Conservation (phyloP, 2,329 filamentous ascomycete species). For the Chaetomium globosum region DNA sequence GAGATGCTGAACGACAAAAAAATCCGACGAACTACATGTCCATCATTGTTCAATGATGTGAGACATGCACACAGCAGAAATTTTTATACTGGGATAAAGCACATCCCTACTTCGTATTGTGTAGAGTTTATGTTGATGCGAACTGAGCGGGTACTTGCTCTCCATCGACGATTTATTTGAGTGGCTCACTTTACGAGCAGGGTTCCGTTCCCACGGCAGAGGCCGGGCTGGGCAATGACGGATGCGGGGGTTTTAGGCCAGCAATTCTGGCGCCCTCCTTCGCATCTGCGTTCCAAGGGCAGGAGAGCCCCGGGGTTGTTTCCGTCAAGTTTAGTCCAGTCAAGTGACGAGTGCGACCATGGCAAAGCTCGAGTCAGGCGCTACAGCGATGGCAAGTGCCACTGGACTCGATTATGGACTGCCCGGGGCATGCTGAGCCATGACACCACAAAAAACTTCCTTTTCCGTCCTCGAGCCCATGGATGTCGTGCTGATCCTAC, state of each 20-base stretch:
- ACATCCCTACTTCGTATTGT: no score
- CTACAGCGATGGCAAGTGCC: background rate
- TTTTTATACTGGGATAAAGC: background rate
- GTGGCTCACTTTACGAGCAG: background rate
- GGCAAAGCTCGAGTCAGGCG: background rate
- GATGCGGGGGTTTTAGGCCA: background rate
- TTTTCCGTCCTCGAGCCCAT: background rate
- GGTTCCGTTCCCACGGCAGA: background rate
- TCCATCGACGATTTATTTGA: background rate
- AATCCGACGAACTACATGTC: background rate
- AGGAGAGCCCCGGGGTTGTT: background rate
- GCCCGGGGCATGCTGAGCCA: background rate
- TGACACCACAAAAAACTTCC: background rate
- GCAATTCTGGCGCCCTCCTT: background rate
- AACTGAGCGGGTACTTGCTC: no score
- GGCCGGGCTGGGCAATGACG: background rate
- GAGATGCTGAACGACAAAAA: background rate
- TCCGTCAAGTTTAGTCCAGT: background rate
- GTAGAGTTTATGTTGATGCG: no score
- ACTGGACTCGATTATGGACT: background rate
- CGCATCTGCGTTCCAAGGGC: no score
- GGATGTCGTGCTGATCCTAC: slow-evolving; percentile 1
- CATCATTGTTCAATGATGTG: background rate
- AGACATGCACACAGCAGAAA: background rate
- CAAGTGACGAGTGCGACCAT: background rate